Evolutionary conservation across 345 rosid species (phyloP), one percentile per base, ranked within the genome.

Genomic region (Hevea brasiliensis): DNA sequence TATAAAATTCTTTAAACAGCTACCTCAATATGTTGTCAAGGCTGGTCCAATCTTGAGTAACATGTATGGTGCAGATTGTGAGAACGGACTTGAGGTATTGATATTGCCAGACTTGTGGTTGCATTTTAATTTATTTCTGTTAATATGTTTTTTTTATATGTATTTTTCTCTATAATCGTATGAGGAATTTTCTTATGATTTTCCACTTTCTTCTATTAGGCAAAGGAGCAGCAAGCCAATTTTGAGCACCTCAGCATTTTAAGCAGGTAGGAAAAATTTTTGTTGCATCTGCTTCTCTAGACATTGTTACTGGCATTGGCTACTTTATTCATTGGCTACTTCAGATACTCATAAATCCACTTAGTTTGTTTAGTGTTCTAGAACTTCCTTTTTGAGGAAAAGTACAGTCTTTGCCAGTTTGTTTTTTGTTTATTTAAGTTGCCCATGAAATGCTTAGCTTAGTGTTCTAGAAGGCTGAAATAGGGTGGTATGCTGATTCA

Each of bases 11-110:
- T 92, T 94, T 72, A 90, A 83, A 75, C 98, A 94, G 85, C 82
- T 91, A 47, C 98, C 97, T 77, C 98, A 92, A 72, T 92, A 88
- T 89, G 80, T 88, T 72, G 85, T 88, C 70, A 94, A 94, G 85
- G 89, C 95, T 63, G 92, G 89, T 81, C 85, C 96, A 72, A 78
- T 89, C 10, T 75, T 94, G 60, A 73, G 88, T 75, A 81, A 81
- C 51, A 71, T 81, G 42, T 86, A 90, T 75, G 98, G 98, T 57
- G 77, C 85, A 58, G 96, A 89, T 74, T 94, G 98, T 97, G 91
- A 90, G 84, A 87, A 62, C 74, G 88, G 81, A 74, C 96, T 94
- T n/a, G 92, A 94, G 98, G 98, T 94, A 85, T 63, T 79, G 32
- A 47, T 37, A 18, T 20, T 13, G 59, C 21, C 51, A 15, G 44